phyloP scores from a whole-genome alignment of 805 yeast genomes.

The Yarrowia osloensis region DNA sequence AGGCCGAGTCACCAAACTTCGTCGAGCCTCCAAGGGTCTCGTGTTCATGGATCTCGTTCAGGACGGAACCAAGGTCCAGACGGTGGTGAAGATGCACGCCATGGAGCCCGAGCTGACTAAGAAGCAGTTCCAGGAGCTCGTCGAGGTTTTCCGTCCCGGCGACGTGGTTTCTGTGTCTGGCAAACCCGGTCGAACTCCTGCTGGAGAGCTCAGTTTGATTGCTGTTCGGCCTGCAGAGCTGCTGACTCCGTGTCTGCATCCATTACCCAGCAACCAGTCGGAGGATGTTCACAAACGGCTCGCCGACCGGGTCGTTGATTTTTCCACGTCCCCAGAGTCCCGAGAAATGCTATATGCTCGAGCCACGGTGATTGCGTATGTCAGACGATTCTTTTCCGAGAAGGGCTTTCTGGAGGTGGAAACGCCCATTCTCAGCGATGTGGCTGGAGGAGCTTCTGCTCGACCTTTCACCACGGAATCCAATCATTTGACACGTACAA shows the following conservation, averaged over 20 bases:
- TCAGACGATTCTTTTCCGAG: conserved; percentile 59
- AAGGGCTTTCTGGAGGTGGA: conserved; percentile 75
- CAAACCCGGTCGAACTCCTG: conserved; percentile 69
- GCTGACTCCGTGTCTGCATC: conserved; percentile 68
- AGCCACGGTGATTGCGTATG: conserved; percentile 53
- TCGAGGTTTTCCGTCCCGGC: conserved; percentile 58
- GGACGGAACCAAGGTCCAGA: conserved; percentile 59
- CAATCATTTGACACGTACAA: conserved; percentile 32
- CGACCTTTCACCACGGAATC: conserved; percentile 71
- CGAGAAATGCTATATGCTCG: conserved; percentile 53
- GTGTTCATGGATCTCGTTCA: conserved; percentile 68
- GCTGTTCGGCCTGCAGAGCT: conserved; percentile 52
- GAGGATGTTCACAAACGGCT: conserved; percentile 53
- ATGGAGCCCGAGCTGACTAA: conserved; percentile 44
- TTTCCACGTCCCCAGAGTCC: conserved; percentile 59
- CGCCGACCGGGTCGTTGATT: conserved; percentile 71
- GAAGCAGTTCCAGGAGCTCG: conserved; percentile 47
- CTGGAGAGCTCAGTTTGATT: conserved; percentile 76
- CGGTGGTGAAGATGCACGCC: conserved; percentile 58
- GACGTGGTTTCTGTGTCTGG: conserved; percentile 73
- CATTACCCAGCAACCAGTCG: conserved; percentile 63
- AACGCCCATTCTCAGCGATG: conserved; percentile 75
- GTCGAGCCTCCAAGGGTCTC: conserved; percentile 70
- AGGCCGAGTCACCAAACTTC: conserved; percentile 60
- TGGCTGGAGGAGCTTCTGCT: conserved; percentile 89